Evolutionary conservation across 352 stramenopile genomes (phyloP).

Genomic region (Phytopythium vexans): DNA sequence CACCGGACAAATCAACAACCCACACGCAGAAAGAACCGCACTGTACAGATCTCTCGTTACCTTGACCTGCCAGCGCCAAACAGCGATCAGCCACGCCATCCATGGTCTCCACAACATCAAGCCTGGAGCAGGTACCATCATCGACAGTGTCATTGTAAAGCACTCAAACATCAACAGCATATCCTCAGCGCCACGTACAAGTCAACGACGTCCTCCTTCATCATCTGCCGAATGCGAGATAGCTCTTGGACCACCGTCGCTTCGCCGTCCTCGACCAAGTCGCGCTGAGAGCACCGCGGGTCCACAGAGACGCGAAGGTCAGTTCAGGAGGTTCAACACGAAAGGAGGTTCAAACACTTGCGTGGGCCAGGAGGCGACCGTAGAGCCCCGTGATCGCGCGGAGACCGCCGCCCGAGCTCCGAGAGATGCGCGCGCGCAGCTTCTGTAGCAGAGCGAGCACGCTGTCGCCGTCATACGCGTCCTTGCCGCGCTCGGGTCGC

Average conservation of each 20-base stretch:
- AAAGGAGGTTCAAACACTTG: slow-evolving; percentile 12
- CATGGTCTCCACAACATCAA: slow-evolving; percentile 27
- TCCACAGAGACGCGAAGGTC: neutral
- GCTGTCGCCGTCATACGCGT: slow-evolving; percentile 3
- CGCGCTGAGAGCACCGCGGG: neutral
- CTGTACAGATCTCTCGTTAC: slow-evolving; percentile 10
- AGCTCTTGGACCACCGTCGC: slow-evolving; percentile 17
- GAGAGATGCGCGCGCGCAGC: slow-evolving; percentile 28
- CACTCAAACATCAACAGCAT: neutral
- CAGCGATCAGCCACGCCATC: slow-evolving; percentile 35
- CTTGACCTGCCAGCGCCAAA: slow-evolving; percentile 11
- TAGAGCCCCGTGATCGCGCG: slow-evolving; percentile 32
- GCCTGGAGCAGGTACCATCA: slow-evolving; percentile 10
- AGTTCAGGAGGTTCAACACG: neutral
- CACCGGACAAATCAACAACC: neutral
- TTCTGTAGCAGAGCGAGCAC: slow-evolving; percentile 40
- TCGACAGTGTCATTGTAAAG: no score
- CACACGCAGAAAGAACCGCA: slow-evolving; percentile 2
- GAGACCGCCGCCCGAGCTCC: slow-evolving; percentile 19
- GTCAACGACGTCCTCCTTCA: slow-evolving; percentile 12
- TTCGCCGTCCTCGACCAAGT: slow-evolving; percentile 6
- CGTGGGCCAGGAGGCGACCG: slow-evolving; percentile 46
- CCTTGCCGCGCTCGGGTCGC: neutral
- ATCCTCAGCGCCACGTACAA: slow-evolving; percentile 13
- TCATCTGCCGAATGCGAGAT: slow-evolving; percentile 19